These are phyloP conservation scores for Barbarea vulgaris DNA, from an alignment of 345 rosid species.

Conservation along the genomic window DNA sequence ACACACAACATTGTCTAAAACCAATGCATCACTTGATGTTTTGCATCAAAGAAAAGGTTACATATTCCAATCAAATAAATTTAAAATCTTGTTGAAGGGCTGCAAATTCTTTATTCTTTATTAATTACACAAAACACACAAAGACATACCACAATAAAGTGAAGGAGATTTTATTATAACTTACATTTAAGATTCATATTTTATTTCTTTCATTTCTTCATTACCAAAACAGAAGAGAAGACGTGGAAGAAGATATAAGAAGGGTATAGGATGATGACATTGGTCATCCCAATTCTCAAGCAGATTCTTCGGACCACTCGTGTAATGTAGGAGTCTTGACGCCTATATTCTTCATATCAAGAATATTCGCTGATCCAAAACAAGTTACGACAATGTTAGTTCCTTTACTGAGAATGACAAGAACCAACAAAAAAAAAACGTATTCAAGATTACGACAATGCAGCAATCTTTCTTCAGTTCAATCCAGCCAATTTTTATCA, in stretches of 20 bases:
- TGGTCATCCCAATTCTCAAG: conserved; percentile 24
- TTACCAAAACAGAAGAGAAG: not conserved
- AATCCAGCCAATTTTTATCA: not conserved
- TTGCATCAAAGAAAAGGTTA: not conserved
- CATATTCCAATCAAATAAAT: not conserved
- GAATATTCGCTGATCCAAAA: conserved; percentile 64
- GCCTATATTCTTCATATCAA: conserved; percentile 79
- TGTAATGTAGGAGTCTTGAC: conserved; percentile 59
- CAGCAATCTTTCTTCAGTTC: not conserved
- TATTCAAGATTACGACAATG: not conserved
- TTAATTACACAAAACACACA: not conserved
- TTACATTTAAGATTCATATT: not conserved
- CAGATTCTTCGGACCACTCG: conserved; percentile 55
- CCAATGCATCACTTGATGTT: conserved; percentile 12
- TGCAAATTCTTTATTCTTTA: not conserved
- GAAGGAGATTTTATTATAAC: not conserved
- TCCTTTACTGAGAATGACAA: conserved; percentile 6
- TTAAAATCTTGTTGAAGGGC: too few species aligned
- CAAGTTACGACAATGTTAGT: conserved; percentile 29
- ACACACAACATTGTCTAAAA: not conserved
- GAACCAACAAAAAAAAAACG: conserved; percentile 9
- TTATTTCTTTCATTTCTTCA: not conserved
- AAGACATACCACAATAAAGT: not conserved
- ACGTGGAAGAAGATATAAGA: not conserved
- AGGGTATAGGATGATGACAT: not conserved